These are phyloP conservation scores for Ganoderma multipileum DNA, from an alignment of 1,284 basidiomycete species.

Conservation along the genomic window DNA sequence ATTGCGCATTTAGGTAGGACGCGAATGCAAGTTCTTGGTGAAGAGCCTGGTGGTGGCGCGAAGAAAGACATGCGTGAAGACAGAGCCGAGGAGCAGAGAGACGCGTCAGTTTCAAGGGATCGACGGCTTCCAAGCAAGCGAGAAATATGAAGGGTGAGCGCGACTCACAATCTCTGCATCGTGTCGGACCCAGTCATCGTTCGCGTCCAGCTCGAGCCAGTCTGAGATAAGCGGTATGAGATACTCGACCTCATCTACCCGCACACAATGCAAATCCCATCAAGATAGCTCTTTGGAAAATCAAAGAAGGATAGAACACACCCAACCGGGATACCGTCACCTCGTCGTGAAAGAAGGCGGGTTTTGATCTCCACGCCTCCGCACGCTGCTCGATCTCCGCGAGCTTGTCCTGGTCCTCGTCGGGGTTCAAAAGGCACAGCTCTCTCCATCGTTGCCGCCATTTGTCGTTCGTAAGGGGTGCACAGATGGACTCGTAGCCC, in stretches of 20 bases:
- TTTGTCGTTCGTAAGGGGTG: constrained; percentile 87
- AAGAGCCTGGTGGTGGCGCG: constrained; percentile 70
- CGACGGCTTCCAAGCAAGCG: neutral
- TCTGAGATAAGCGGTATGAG: constrained; percentile 84
- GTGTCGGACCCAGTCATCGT: constrained; percentile 93
- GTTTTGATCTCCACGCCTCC: constrained; percentile 88
- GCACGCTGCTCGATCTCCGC: constrained; percentile 71
- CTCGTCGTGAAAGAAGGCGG: constrained; percentile 84
- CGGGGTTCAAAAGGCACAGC: constrained; percentile 80
- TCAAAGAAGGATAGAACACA: constrained; percentile 44
- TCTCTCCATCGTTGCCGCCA: constrained; percentile 92
- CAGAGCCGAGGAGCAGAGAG: neutral
- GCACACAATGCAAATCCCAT: neutral
- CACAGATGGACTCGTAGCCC: constrained; percentile 71
- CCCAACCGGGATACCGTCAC: constrained; percentile 89
- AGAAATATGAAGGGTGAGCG: neutral
- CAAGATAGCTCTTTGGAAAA: neutral
- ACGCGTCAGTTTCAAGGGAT: neutral
- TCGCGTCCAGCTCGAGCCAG: constrained; percentile 95
- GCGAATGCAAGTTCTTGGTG: constrained; percentile 95
- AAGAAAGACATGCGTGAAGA: neutral
- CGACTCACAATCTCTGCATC: constrained; percentile 91
- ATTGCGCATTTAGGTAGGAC: constrained; percentile 88
- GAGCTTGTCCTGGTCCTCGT: constrained; percentile 57
- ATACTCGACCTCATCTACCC: constrained; percentile 83